Evolutionary conservation across 768 basidiomycete genomes (phyloP).

Genomic region (Naganishia friedmannii): DNA sequence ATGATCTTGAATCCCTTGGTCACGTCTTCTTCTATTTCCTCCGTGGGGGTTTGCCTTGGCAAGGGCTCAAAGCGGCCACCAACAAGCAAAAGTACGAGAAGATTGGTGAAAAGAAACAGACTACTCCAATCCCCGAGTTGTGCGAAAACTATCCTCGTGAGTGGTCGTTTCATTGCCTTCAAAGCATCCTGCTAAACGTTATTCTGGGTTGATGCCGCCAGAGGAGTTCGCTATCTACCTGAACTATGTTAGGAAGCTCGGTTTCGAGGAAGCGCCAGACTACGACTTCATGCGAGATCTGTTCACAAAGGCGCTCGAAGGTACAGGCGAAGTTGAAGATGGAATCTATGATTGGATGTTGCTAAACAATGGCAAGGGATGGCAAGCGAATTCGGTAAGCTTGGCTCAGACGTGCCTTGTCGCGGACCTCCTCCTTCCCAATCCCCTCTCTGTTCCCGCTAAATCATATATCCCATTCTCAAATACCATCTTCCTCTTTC

Average conservation of each 20-base stretch:
- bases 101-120: constrained; percentile 99
- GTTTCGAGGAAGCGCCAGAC: constrained; percentile 98
- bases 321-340: constrained; percentile 84
- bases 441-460: constrained; percentile 19
- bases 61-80: constrained; percentile 96
- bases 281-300: constrained; percentile 96
- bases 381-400: constrained; percentile 78
- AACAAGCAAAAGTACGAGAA: constrained; percentile 99
- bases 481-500: background rate
- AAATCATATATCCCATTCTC: constrained; percentile 11
- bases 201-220: constrained; percentile 46
- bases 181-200: background rate
- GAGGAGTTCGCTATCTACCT: constrained; percentile 99
- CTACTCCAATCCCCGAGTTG: constrained; percentile 93
- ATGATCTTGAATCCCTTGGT: constrained; percentile 97
- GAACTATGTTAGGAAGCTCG: constrained; percentile 97
- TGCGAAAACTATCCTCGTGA: constrained; percentile 80
- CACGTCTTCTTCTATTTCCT: constrained; percentile 99
- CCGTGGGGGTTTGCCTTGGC: constrained; percentile 95
- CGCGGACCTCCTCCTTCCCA: background rate
- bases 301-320: constrained; percentile 90
- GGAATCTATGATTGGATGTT: constrained; percentile 95
- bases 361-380: constrained; percentile 87
- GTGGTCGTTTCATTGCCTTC: background rate
- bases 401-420: background rate